phyloP scores from a whole-genome alignment of 805 yeast genomes.

The Cyberlindnera maritima region DNA sequence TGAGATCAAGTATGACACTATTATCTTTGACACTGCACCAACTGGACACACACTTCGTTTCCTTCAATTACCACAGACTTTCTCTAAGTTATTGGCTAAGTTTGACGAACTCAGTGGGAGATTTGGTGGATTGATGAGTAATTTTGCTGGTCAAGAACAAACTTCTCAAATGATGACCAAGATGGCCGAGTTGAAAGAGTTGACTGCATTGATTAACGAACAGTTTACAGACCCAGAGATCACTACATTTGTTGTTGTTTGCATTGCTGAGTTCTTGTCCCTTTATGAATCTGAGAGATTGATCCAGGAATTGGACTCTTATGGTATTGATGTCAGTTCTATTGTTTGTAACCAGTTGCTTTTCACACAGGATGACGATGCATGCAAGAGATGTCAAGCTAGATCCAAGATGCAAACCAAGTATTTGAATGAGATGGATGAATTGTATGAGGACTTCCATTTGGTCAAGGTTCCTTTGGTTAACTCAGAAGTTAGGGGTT shows the following conservation, averaged over 20 bases:
- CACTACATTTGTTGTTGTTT: constrained; percentile 94
- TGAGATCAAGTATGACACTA: constrained; percentile 66
- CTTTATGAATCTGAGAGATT: constrained; percentile 96
- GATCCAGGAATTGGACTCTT: constrained; percentile 93
- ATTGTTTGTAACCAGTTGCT: constrained; percentile 93
- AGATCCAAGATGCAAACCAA: constrained; percentile 96
- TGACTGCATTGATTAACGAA: constrained; percentile 83
- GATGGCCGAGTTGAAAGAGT: constrained; percentile 73
- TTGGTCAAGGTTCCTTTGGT: constrained; percentile 92
- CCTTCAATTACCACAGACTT: constrained; percentile 88
- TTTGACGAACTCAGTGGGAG: constrained; percentile 82
- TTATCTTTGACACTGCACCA: constrained; percentile 99
- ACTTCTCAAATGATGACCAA: constrained; percentile 70
- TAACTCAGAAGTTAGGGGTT: constrained; percentile 93
- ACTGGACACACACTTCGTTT: constrained; percentile 97
- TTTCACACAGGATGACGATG: constrained; percentile 71
- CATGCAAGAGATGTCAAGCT: constrained; percentile 87
- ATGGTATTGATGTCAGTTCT: constrained; percentile 94
- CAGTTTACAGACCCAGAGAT: constrained; percentile 96
- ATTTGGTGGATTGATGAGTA: constrained; percentile 86
- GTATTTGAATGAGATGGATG: constrained; percentile 92
- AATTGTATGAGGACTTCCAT: constrained; percentile 95
- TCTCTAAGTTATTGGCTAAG: constrained; percentile 83
- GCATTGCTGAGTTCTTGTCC: constrained; percentile 95
- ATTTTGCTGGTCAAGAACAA: constrained; percentile 54